phyloP scores from a whole-genome alignment of 2,329 filamentous ascomycete species.

The Apiospora hydei region DNA sequence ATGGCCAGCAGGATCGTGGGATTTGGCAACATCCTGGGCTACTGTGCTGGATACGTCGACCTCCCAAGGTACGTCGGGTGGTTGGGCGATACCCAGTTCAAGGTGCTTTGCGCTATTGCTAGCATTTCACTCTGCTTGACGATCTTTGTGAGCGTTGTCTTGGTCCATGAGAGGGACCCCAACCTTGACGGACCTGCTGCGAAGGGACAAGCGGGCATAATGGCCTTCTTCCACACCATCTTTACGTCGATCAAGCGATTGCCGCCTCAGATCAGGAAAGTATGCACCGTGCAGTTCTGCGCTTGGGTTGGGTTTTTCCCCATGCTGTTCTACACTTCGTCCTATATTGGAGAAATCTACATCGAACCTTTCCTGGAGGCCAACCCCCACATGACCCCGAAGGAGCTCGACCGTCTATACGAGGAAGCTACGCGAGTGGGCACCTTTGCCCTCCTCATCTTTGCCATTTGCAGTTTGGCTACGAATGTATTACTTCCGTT shows the following conservation, averaged over 20 bases:
- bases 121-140: conserved; percentile 75
- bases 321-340: conserved; percentile 93
- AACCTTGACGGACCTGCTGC: conserved; percentile 70
- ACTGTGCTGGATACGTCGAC: conserved; percentile 84
- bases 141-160: conserved; percentile 71
- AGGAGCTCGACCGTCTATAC: conserved; percentile 81
- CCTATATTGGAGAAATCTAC: conserved; percentile 92
- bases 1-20: conserved; percentile 91
- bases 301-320: conserved; percentile 97
- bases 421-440: conserved; percentile 86
- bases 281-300: conserved; percentile 84
- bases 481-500: conserved; percentile 87
- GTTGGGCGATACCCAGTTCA: conserved; percentile 89
- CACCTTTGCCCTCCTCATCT: conserved; percentile 87
- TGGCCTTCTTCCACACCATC: conserved; percentile 82
- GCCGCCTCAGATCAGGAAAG: conserved; percentile 81
- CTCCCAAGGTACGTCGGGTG: conserved; percentile 78
- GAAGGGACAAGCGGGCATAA: conserved; percentile 67
- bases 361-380: conserved; percentile 80
- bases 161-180: conserved; percentile 83
- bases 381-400: conserved; percentile 79
- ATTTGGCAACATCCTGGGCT: conserved; percentile 89
- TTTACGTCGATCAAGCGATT: conserved; percentile 78
- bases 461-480: conserved; percentile 82
- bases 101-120: conserved; percentile 87